Evolutionary conservation across 192 early-diverging fungal species (phyloP).

Genomic region (Coemansia sp.): DNA sequence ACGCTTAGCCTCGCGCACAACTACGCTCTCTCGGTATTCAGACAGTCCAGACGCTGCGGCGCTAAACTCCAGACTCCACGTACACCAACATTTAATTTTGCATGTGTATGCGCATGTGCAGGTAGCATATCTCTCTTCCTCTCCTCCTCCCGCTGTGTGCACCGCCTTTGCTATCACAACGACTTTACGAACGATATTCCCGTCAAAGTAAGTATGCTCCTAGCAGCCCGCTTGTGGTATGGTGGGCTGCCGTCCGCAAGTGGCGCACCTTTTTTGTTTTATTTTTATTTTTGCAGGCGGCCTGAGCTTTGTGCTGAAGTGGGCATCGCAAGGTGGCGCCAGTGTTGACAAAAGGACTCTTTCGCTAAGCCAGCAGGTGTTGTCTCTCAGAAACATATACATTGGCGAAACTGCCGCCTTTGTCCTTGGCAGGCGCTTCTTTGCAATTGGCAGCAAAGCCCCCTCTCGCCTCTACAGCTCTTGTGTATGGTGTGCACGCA

Average conservation of each 20-base stretch:
- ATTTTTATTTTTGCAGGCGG: background rate
- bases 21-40: background rate
- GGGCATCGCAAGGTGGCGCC: background rate
- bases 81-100: background rate
- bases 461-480: background rate
- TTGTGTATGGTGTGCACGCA: background rate
- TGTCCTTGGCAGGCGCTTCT: background rate
- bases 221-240: background rate
- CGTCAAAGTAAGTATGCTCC: slow-evolving; percentile 1
- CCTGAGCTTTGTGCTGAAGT: background rate
- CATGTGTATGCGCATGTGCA: slow-evolving; percentile 10
- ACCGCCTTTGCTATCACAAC: background rate
- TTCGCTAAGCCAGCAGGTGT: slow-evolving; percentile 1
- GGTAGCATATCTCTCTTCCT: slow-evolving; percentile 1
- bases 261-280: slow-evolving; percentile 5
- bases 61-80: background rate
- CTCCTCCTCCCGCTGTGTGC: background rate
- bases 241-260: background rate
- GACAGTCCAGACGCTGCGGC: background rate
- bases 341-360: slow-evolving; percentile 1
- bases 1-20: background rate
- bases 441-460: slow-evolving; percentile 5
- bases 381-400: background rate
- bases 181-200: background rate
- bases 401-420: background rate